Conservation (phyloP, 192 early-diverging fungal genomes). For the Chytriomyces sp. region DNA sequence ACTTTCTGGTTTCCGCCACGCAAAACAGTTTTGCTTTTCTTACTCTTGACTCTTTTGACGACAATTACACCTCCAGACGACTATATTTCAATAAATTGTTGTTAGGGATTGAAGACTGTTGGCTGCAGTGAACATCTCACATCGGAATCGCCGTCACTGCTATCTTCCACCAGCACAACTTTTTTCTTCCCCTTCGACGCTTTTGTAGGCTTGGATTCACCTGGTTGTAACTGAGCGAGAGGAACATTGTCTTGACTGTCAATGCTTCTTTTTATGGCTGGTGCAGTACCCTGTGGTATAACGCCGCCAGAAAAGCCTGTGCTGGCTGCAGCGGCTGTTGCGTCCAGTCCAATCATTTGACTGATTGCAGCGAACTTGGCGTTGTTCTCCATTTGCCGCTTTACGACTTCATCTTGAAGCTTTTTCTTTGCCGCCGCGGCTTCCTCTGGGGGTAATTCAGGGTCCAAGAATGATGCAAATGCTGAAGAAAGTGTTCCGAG, state of each 20-base stretch:
- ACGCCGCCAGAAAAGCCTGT: not conserved
- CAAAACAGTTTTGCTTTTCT: not conserved
- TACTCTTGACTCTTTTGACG: conserved; percentile 1
- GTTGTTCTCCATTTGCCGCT: conserved; percentile 28
- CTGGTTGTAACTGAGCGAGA: not conserved
- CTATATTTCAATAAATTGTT: not conserved
- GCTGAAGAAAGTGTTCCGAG: conserved; percentile 5
- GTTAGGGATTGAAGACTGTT: not conserved
- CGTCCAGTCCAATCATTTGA: not conserved
- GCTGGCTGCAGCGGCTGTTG: not conserved
- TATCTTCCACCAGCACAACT: conserved; percentile 2
- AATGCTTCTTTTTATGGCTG: not conserved
- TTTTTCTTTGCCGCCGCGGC: not conserved
- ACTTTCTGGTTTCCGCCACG: conserved; percentile 1
- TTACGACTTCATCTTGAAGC: conserved; percentile 7
- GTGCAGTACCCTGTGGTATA: not conserved
- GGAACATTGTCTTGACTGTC: not conserved
- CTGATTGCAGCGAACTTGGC: conserved; percentile 18
- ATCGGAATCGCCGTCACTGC: conserved; percentile 15
- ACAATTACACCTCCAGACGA: conserved; percentile 6
- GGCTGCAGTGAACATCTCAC: not conserved
- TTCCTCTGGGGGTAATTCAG: conserved; percentile 17
- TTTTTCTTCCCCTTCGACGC: conserved; percentile 1
- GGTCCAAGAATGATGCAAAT: conserved; percentile 11
- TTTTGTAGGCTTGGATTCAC: not conserved